Conservation (phyloP, 2,329 filamentous ascomycete species). For the Pseudogymnoascus sp. region DNA sequence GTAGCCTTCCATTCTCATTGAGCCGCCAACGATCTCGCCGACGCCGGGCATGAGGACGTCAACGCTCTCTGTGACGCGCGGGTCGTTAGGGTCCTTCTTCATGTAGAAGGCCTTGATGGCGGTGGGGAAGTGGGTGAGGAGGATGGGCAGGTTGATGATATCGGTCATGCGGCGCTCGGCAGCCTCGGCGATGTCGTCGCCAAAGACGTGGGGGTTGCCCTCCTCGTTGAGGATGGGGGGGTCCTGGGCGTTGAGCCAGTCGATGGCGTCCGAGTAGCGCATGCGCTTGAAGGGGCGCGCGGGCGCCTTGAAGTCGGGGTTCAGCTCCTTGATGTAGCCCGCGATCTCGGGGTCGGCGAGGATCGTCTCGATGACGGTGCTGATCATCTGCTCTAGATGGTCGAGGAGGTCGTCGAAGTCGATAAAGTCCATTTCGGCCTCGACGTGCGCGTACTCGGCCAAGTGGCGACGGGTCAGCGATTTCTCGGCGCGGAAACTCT, state of each 20-base stretch:
- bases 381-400: slow-evolving; percentile 72
- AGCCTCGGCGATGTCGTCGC: slow-evolving; percentile 96
- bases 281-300: slow-evolving; percentile 86
- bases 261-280: slow-evolving; percentile 88
- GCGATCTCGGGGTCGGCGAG: slow-evolving; percentile 67
- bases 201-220: slow-evolving; percentile 80
- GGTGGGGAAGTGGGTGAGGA: slow-evolving; percentile 93
- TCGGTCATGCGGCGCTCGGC: slow-evolving; percentile 97
- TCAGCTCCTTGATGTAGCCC: slow-evolving; percentile 72
- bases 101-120: slow-evolving; percentile 99
- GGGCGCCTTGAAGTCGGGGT: slow-evolving; percentile 81
- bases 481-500: slow-evolving; percentile 98
- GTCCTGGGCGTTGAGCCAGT: slow-evolving; percentile 84
- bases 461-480: slow-evolving; percentile 88
- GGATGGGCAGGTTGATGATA: slow-evolving; percentile 88
- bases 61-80: slow-evolving; percentile 83
- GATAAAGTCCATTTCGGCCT: slow-evolving; percentile 95
- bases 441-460: slow-evolving; percentile 93
- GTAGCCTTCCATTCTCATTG: slow-evolving; percentile 90
- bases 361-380: slow-evolving; percentile 69
- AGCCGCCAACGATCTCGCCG: slow-evolving; percentile 92
- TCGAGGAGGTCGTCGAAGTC: slow-evolving; percentile 79
- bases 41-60: slow-evolving; percentile 85
- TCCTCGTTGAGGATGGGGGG: slow-evolving; percentile 82
- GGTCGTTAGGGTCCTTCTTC: slow-evolving; percentile 76